Evolutionary conservation across 768 basidiomycete genomes (phyloP).

Genomic region (Termitomyces sp.): DNA sequence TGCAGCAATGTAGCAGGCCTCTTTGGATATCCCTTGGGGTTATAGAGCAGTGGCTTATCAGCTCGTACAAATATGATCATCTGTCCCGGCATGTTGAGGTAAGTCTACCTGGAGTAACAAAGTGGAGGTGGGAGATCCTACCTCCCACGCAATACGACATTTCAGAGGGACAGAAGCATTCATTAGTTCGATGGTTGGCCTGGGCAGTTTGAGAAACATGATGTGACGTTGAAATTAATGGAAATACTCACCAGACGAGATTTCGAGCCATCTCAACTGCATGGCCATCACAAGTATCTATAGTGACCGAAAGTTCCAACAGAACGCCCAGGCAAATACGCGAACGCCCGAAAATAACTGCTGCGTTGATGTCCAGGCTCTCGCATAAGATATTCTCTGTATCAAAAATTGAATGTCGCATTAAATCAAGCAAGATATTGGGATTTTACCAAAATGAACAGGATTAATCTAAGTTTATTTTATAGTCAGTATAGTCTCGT

Average conservation of each 20-base stretch:
- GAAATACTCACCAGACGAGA: neutral
- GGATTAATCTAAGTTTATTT: neutral
- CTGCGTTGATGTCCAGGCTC: neutral
- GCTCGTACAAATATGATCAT: neutral
- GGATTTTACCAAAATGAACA: neutral
- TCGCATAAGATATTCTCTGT: neutral
- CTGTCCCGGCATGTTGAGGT: neutral
- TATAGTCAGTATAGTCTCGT: neutral
- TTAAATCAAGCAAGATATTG: neutral
- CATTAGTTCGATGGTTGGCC: neutral
- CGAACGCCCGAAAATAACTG: constrained; percentile 7
- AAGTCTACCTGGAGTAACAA: neutral
- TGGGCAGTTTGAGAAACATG: neutral
- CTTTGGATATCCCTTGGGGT: neutral
- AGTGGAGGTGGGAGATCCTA: neutral
- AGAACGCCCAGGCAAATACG: constrained; percentile 4
- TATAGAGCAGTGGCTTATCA: neutral
- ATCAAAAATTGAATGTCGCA: neutral
- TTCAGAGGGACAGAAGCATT: neutral
- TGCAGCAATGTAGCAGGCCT: neutral
- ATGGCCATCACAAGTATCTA: neutral
- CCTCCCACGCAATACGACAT: neutral
- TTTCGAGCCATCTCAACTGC: neutral
- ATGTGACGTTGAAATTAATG: neutral
- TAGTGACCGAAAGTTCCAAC: neutral